Evolutionary conservation across 139 green algal species (phyloP), one percentile per base, ranked within the genome.

Genomic region (Bryopsis sp.): DNA sequence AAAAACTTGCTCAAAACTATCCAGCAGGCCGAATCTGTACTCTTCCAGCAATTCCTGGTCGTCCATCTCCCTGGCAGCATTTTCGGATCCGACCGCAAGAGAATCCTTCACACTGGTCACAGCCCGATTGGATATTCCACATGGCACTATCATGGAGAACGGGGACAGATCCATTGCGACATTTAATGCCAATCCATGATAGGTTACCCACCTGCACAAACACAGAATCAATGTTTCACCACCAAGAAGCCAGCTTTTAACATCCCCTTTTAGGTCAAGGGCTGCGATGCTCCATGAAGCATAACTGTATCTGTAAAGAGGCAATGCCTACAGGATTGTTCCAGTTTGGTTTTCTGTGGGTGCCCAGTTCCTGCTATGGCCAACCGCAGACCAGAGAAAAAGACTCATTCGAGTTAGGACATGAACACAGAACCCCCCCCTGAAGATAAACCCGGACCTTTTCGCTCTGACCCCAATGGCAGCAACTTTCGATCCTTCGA

Each of bases 131-230:
- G 62, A 5, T 11, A 69, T 86, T n/a, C 91, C 91, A 57, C 90
- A 97, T 0, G 90, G 83, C 0, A 95, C 74, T 59, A 98, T 97
- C 64, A 79, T 26, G 2, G 59, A 22, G 57, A 92, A 98, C 1
- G 74, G 82, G 0, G 38, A 24, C 37, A 99, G 78, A 69, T 95
- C 86, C 8, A 84, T 79, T 29, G 43, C 65, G 3, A 92, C 83
- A 71, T 99, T 99, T 2, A 98, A 74, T 11, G 93, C 92, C 5
- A 97, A 26, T 3, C 94, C 94, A 70, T 99, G 92, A 54, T 69
- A 69, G 22, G 62, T 69, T 3, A 69, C 37, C 68, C 92, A 95
- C 26, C 79, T 82, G 11, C 46, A n/a, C 2, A 48, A 11, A 57
- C 47, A 57, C 47, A 22, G 47, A 22, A 57, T 22, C 24, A 26